Conservation (phyloP, 805 yeast species). For the Pichia thaimueangensis region DNA sequence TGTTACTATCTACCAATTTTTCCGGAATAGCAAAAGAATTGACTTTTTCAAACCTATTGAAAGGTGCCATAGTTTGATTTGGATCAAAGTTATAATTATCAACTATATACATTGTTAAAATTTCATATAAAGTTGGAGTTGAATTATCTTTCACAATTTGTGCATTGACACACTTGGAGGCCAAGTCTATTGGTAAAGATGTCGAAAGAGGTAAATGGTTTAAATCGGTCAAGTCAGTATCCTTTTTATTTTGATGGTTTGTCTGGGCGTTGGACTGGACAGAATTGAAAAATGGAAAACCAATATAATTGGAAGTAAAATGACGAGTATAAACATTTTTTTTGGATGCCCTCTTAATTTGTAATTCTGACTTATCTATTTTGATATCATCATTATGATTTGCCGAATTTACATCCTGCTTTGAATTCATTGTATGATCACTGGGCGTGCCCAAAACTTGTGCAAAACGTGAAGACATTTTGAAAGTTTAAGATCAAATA, state of each 20-base stretch:
- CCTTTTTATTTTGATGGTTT: constrained; percentile 18
- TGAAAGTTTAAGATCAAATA: too few relatives aligned
- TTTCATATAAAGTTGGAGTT: constrained; percentile 51
- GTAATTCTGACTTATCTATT: constrained; percentile 22
- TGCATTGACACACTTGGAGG: constrained; percentile 57
- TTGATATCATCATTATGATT: constrained; percentile 14
- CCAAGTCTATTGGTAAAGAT: constrained; percentile 49
- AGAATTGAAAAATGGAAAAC: constrained; percentile 6
- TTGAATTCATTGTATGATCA: not conserved
- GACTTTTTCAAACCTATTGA: constrained; percentile 72
- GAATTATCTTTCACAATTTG: constrained; percentile 52
- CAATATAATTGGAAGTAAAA: constrained; percentile 4
- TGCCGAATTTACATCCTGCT: not conserved
- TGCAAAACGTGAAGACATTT: constrained; percentile 27
- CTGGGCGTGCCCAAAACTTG: constrained; percentile 17
- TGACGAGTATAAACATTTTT: constrained; percentile 9
- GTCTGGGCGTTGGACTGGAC: constrained; percentile 12
- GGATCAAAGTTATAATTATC: constrained; percentile 59
- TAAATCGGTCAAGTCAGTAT: constrained; percentile 17
- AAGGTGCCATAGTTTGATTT: constrained; percentile 39
- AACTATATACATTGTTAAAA: constrained; percentile 51
- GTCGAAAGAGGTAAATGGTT: constrained; percentile 44
- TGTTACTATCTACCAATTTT: constrained; percentile 31
- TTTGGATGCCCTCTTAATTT: constrained; percentile 23
- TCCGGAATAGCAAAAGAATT: constrained; percentile 73